These are phyloP conservation scores for Polytrichum formosum DNA, from an alignment of 225 moss, liverwort and hornwort species.

Conservation along the genomic window DNA sequence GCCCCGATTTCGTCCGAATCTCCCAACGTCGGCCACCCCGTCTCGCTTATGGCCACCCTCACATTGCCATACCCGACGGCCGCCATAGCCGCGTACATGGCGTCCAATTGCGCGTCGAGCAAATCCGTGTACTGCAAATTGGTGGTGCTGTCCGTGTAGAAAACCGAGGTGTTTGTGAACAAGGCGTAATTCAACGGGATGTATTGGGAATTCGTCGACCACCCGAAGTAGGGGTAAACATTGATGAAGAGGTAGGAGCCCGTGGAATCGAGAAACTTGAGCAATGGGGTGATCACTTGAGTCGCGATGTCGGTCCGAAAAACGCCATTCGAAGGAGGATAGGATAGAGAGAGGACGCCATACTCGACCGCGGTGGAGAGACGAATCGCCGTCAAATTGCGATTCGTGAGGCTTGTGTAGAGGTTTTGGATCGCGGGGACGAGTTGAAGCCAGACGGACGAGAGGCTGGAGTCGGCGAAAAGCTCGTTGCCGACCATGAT, in stretches of 20 bases:
- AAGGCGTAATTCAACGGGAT: conserved; percentile 64
- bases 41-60: conserved; percentile 59
- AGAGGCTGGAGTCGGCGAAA: conserved; percentile 23
- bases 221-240: conserved; percentile 76
- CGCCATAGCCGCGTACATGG: conserved; percentile 56
- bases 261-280: conserved; percentile 35
- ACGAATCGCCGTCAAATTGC: conserved; percentile 27
- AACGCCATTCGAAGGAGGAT: conserved; percentile 39
- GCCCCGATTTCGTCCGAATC: conserved; percentile 62
- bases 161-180: conserved; percentile 29
- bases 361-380: conserved; percentile 50
- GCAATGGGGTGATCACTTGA: conserved; percentile 40
- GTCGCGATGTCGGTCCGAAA: conserved; percentile 32
- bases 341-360: conserved; percentile 31
- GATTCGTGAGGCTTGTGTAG: conserved; percentile 21
- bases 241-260: conserved; percentile 60
- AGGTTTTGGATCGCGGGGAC: conserved; percentile 55
- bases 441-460: conserved; percentile 40
- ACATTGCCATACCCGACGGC: conserved; percentile 48
- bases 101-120: conserved; percentile 74
- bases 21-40: conserved; percentile 71
- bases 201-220: conserved; percentile 49
- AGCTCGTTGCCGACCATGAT: conserved; percentile 53
- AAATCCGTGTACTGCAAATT: conserved; percentile 33
- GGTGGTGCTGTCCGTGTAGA: conserved; percentile 32